Conservation (phyloP, 805 yeast genomes). For the Candida chilensis region DNA sequence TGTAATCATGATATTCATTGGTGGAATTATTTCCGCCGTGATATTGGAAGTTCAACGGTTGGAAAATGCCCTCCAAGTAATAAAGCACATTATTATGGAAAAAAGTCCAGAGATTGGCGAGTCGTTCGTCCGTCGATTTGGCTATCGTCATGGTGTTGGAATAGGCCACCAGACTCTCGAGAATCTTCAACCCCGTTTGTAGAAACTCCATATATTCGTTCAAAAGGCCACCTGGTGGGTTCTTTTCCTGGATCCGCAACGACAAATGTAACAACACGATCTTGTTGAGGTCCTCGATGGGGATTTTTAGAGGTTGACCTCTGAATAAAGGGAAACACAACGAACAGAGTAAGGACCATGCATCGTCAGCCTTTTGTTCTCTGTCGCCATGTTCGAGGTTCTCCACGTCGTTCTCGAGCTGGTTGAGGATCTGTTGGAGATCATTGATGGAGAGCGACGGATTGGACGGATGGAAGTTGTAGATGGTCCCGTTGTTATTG, state of each 20-base stretch:
- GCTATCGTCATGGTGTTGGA: not conserved
- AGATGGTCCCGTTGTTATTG: not conserved
- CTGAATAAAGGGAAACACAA: slow-evolving; percentile 36
- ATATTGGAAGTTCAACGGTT: not conserved
- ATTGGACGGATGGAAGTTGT: not conserved
- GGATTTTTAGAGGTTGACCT: slow-evolving; percentile 37
- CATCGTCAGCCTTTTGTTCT: slow-evolving; percentile 32
- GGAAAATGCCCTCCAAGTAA: not conserved
- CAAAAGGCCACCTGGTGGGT: not conserved
- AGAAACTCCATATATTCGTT: not conserved
- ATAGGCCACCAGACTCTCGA: not conserved
- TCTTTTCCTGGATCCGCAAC: slow-evolving; percentile 7
- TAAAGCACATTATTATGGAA: not conserved
- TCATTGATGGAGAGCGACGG: not conserved
- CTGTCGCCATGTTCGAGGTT: slow-evolving; percentile 20
- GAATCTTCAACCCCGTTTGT: not conserved
- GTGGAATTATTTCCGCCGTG: not conserved
- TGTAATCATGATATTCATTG: not conserved
- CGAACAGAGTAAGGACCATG: slow-evolving; percentile 38
- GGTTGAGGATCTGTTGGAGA: too few species aligned
- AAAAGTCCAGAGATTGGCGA: not conserved
- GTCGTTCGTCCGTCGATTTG: not conserved
- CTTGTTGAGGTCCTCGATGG: slow-evolving; percentile 49
- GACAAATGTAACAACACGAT: slow-evolving; percentile 26
- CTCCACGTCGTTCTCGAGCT: slow-evolving; percentile 12